A percentile compares a stretch with the other conserved stretches of the same genome.
Evolutionary conservation across 148 eudicot genomes (phyloP).

Genomic region (Pouteria glomerata): DNA sequence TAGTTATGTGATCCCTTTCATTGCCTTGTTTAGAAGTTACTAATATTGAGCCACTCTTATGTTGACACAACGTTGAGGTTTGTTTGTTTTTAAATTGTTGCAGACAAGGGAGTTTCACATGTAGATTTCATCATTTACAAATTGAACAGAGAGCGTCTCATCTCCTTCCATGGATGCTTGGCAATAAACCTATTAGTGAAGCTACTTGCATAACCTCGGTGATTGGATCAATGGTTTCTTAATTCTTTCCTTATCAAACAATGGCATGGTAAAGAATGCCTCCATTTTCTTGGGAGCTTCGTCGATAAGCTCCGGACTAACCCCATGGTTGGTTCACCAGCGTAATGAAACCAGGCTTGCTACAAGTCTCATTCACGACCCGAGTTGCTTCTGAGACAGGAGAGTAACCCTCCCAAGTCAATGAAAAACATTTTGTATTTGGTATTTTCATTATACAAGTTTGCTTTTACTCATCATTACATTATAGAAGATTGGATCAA

Average conservation of each 20-base stretch:
- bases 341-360: too few species aligned
- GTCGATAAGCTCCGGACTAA: constrained; percentile 14
- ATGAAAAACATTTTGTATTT: too few species aligned
- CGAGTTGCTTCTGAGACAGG: constrained; percentile 10
- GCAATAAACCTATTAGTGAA: constrained; percentile 8
- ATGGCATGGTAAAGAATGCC: constrained; percentile 20
- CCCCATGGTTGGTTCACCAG: too few species aligned
- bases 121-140: constrained; percentile 13
- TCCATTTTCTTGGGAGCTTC: constrained; percentile 19
- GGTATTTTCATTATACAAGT: too few species aligned
- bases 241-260: constrained; percentile 23
- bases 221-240: constrained; percentile 6
- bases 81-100: too few species aligned
- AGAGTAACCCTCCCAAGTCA: constrained; percentile 25
- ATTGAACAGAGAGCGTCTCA: constrained; percentile 19
- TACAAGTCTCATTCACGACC: constrained; percentile 23
- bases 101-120: too few species aligned
- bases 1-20: too few species aligned
- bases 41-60: too few species aligned
- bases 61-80: too few species aligned
- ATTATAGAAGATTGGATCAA: too few species aligned
- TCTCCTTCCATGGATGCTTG: constrained; percentile 20
- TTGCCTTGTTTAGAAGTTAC: too few species aligned
- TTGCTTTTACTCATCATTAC: too few species aligned
- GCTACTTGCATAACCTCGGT: constrained; percentile 15